Evolutionary conservation across 2,329 filamentous ascomycete genomes (phyloP).

Genomic region (Apiospora pterosperma): DNA sequence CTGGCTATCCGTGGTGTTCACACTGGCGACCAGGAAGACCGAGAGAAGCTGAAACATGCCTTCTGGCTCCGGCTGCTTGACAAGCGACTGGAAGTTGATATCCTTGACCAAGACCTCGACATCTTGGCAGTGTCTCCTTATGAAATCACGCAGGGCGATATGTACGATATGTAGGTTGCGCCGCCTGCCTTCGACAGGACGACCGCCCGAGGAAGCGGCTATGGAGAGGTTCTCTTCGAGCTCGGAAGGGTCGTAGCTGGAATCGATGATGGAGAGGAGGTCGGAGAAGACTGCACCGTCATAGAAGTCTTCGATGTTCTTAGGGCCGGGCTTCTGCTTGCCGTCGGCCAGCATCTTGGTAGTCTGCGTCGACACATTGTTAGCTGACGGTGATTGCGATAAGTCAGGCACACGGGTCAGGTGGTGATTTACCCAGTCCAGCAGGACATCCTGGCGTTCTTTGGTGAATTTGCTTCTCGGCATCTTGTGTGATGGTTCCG

Average conservation of each 20-base stretch:
- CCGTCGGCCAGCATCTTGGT: slow-evolving; percentile 23
- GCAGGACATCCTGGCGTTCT: slow-evolving; percentile 10
- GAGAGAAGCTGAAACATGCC: slow-evolving; percentile 58
- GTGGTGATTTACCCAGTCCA: slow-evolving; percentile 8
- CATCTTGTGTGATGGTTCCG: slow-evolving; percentile 7
- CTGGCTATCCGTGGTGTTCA: slow-evolving; percentile 52
- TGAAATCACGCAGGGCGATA: slow-evolving; percentile 52
- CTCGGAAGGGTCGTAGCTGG: slow-evolving; percentile 51
- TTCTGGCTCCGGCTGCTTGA: slow-evolving; percentile 52
- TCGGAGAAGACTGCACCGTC: slow-evolving; percentile 54
- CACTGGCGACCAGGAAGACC: slow-evolving; percentile 61
- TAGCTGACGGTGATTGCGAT: not conserved
- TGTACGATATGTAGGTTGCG: slow-evolving; percentile 52
- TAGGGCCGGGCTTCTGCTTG: slow-evolving; percentile 29
- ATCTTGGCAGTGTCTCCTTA: slow-evolving; percentile 48
- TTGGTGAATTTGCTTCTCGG: slow-evolving; percentile 8
- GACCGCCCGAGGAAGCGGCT: slow-evolving; percentile 38
- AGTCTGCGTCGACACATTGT: slow-evolving; percentile 15
- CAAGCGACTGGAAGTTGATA: slow-evolving; percentile 55
- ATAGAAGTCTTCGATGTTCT: slow-evolving; percentile 47
- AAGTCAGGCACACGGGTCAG: slow-evolving; percentile 30
- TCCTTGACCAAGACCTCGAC: slow-evolving; percentile 49
- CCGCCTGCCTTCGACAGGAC: slow-evolving; percentile 39
- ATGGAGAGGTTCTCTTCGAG: slow-evolving; percentile 40
- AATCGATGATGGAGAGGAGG: slow-evolving; percentile 56